phyloP scores from a whole-genome alignment of 2,329 filamentous ascomycete species.

The Septoria petroselini region DNA sequence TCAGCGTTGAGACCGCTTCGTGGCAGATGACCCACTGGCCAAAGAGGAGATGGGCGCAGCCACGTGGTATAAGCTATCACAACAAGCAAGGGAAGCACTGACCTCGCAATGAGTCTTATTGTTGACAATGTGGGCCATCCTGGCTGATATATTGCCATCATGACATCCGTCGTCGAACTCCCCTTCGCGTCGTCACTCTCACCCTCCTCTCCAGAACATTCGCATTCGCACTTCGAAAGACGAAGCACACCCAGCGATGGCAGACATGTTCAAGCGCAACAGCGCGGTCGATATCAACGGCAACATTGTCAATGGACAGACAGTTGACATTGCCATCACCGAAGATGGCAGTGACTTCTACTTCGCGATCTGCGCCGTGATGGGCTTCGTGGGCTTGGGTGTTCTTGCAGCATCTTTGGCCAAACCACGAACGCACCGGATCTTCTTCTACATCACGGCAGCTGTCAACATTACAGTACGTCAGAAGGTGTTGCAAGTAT shows the following conservation, averaged over 20 bases:
- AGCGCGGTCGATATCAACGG: slow-evolving; percentile 28
- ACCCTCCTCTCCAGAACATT: not conserved
- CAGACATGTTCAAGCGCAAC: slow-evolving; percentile 16
- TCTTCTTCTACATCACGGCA: slow-evolving; percentile 61
- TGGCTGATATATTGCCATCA: too few relatives aligned
- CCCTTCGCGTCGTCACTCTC: not conserved
- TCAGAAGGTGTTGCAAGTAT: not conserved
- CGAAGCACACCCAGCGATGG: slow-evolving; percentile 8
- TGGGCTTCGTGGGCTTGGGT: slow-evolving; percentile 55
- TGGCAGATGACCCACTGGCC: too few relatives aligned
- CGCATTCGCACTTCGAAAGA: not conserved
- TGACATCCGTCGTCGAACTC: too few relatives aligned
- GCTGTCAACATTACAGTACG: slow-evolving; percentile 50
- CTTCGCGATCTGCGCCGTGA: slow-evolving; percentile 59
- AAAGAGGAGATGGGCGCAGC: too few relatives aligned
- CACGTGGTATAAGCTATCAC: too few relatives aligned
- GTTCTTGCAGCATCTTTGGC: slow-evolving; percentile 12
- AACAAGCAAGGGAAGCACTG: too few relatives aligned
- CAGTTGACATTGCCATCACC: slow-evolving; percentile 58
- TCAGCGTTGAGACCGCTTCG: too few relatives aligned
- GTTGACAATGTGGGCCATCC: too few relatives aligned
- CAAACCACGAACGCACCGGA: slow-evolving; percentile 49
- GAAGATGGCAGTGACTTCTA: slow-evolving; percentile 61
- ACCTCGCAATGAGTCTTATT: too few relatives aligned
- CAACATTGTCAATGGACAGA: slow-evolving; percentile 47